Conservation (phyloP, 805 yeast species). For the Candida ponderosae region DNA sequence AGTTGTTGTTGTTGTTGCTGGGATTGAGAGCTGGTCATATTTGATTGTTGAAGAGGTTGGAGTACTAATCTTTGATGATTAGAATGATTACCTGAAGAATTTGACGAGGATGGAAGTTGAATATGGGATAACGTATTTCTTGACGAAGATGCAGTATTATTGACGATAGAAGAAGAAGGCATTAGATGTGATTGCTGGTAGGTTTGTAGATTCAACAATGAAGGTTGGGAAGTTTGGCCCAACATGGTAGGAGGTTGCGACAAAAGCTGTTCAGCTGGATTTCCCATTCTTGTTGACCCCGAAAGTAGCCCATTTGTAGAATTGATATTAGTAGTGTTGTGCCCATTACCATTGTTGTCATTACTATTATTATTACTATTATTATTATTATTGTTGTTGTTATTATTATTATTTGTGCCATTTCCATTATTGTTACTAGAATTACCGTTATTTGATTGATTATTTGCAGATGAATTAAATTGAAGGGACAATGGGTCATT, state of each 20-base stretch:
- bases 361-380: no score
- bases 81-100: not conserved
- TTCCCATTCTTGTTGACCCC: not conserved
- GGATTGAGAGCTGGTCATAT: slow-evolving; percentile 2
- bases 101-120: not conserved
- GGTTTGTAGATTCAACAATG: not conserved
- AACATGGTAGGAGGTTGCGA: not conserved
- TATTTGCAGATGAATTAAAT: not conserved
- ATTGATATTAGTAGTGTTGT: no score
- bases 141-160: no score
- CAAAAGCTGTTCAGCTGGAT: not conserved
- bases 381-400: not conserved
- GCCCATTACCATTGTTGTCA: not conserved
- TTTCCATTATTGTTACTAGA: not conserved
- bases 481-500: not conserved
- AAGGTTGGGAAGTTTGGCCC: not conserved
- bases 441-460: no score
- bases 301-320: not conserved
- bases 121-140: no score
- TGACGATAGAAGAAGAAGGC: no score
- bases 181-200: not conserved
- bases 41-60: slow-evolving; percentile 7
- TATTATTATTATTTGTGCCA: not conserved
- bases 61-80: not conserved
- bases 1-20: slow-evolving; percentile 13